Percentiles rank a stretch among this genome's conserved stretches.
phyloP scores from a whole-genome alignment of 768 basidiomycete genomes.

The Lepiota brunneoincarnata region DNA sequence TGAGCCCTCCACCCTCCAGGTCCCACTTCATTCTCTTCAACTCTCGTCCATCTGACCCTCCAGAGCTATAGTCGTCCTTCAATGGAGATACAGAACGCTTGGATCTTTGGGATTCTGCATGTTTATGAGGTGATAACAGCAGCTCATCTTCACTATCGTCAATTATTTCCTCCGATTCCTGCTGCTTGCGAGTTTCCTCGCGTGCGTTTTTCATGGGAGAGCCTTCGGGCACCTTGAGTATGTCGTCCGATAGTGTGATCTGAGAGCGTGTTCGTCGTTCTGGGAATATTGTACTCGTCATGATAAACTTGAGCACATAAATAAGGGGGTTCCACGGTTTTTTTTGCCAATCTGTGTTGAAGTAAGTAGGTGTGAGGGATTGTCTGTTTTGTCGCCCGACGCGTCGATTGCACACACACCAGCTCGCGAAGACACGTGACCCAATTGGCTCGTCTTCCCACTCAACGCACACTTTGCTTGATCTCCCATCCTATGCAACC shows the following conservation, averaged over 20 bases:
- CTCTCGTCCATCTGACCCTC: slow-evolving; percentile 28
- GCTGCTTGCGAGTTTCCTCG: slow-evolving; percentile 28
- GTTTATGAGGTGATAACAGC: slow-evolving; percentile 41
- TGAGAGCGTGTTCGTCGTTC: slow-evolving; percentile 45
- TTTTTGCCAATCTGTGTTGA: neutral
- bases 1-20: slow-evolving; percentile 13
- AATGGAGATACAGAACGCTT: slow-evolving; percentile 39
- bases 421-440: slow-evolving; percentile 4
- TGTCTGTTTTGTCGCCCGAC: neutral
- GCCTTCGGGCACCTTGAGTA: slow-evolving; percentile 41
- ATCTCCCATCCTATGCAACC: neutral
- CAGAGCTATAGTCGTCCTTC: slow-evolving; percentile 26
- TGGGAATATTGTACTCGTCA: neutral
- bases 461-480: slow-evolving; percentile 4
- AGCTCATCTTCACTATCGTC: slow-evolving; percentile 46
- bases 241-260: slow-evolving; percentile 41
- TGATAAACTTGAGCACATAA: neutral
- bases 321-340: neutral
- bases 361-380: neutral
- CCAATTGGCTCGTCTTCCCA: neutral
- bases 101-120: slow-evolving; percentile 14
- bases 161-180: slow-evolving; percentile 16
- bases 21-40: slow-evolving; percentile 37
- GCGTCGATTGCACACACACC: slow-evolving; percentile 4
- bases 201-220: slow-evolving; percentile 57